These are phyloP conservation scores for Trichopus zeylanicus DNA, from an alignment of 116 monocot genomes.

Conservation along the genomic window DNA sequence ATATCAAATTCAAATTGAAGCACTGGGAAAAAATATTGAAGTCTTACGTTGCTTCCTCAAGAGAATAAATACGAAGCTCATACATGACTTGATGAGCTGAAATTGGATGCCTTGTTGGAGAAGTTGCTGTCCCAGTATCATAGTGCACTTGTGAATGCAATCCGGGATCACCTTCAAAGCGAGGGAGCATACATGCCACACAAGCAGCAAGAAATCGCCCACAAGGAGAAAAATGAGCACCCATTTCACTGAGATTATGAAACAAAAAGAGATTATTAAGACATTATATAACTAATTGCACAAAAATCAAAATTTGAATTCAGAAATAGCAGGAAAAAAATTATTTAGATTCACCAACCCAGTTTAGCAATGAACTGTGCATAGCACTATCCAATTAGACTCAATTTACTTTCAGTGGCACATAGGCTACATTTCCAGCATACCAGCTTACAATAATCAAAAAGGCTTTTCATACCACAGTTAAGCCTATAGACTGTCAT, in stretches of 20 bases:
- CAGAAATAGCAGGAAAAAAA: too few relatives aligned
- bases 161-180: slow-evolving; percentile 69
- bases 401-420: too few relatives aligned
- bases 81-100: slow-evolving; percentile 82
- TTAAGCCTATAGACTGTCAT: too few relatives aligned
- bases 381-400: too few relatives aligned
- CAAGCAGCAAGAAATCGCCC: slow-evolving; percentile 93
- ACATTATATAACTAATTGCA: too few relatives aligned
- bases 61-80: slow-evolving; percentile 96
- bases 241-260: slow-evolving; percentile 88
- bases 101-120: slow-evolving; percentile 90
- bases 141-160: slow-evolving; percentile 52
- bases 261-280: too few relatives aligned
- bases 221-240: slow-evolving; percentile 96
- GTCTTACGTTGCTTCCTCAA: slow-evolving; percentile 84
- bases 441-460: too few relatives aligned
- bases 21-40: neutral
- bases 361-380: too few relatives aligned
- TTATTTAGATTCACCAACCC: too few relatives aligned
- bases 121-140: slow-evolving; percentile 62
- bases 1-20: neutral
- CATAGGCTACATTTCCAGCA: too few relatives aligned
- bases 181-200: slow-evolving; percentile 92
- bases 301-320: too few relatives aligned
- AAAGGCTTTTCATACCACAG: too few relatives aligned